A percentile compares a stretch with the other conserved stretches of the same genome.
These are phyloP conservation scores for Paraglomus brasilianum DNA, from an alignment of 192 early-diverging fungal genomes.

Conservation along the genomic window DNA sequence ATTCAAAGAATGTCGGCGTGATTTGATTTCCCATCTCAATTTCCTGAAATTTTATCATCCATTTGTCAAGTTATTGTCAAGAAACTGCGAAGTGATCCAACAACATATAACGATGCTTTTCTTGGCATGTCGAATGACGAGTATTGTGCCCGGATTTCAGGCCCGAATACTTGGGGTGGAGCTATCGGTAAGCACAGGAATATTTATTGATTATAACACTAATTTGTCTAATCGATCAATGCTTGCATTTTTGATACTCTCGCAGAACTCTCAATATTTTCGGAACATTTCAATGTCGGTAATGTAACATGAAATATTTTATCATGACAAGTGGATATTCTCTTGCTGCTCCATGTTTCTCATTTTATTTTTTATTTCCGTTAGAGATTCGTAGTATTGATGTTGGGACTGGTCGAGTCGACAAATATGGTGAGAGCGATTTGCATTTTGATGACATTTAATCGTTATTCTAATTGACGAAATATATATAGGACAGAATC, in stretches of 20 bases:
- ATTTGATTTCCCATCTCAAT: background rate
- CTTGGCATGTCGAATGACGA: constrained; percentile 54
- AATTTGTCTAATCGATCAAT: background rate
- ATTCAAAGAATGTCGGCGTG: background rate
- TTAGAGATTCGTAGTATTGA: constrained; percentile 78
- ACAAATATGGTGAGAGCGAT: constrained; percentile 63
- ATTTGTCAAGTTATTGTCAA: constrained; percentile 1
- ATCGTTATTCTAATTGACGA: background rate
- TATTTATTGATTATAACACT: background rate
- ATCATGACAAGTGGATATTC: background rate
- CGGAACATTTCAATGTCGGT: constrained; percentile 59
- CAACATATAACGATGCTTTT: constrained; percentile 58
- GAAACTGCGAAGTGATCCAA: constrained; percentile 39
- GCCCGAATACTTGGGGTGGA: constrained; percentile 74
- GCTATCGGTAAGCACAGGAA: constrained; percentile 57
- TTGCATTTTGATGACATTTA: background rate
- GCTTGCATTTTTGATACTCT: background rate
- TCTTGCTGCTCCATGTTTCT: background rate
- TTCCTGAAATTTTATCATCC: background rate
- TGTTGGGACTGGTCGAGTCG: constrained; percentile 63
- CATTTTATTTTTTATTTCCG: background rate
- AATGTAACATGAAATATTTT: background rate
- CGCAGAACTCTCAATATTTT: constrained; percentile 73
- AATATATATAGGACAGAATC: background rate
- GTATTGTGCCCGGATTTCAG: constrained; percentile 70